Percentiles rank a stretch among this genome's conserved stretches.
phyloP scores from a whole-genome alignment of 129 eudicot genomes.

The Pittosporum tobira region DNA sequence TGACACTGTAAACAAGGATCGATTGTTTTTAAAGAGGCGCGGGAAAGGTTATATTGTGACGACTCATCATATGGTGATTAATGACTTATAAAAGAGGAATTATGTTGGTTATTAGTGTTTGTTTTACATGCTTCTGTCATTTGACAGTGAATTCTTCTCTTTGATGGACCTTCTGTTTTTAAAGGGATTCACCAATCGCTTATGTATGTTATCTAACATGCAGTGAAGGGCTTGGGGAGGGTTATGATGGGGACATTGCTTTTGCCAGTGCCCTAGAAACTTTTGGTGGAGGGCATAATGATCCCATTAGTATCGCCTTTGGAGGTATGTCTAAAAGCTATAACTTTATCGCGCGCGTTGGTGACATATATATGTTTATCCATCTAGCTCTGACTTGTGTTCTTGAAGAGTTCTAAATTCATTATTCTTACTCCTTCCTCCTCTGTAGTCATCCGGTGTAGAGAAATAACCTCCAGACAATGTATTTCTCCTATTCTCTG shows the following conservation, averaged over 20 bases:
- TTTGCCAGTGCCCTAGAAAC: conserved; percentile 95
- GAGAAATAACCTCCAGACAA: too few species aligned
- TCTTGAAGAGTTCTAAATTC: too few species aligned
- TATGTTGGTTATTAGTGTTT: background rate
- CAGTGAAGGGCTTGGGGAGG: conserved; percentile 99
- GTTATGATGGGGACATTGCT: conserved; percentile 96
- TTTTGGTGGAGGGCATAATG: conserved; percentile 98
- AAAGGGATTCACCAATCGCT: background rate
- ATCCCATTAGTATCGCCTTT: conserved; percentile 98
- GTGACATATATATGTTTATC: background rate
- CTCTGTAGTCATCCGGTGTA: conserved; percentile 5
- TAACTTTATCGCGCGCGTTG: background rate
- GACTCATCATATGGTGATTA: background rate
- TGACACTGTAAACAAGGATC: background rate
- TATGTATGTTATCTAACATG: conserved; percentile 16
- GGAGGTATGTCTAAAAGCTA: conserved; percentile 55
- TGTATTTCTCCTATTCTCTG: too few species aligned
- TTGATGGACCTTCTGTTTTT: background rate
- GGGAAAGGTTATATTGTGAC: background rate
- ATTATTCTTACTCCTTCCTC: background rate
- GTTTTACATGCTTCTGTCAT: background rate
- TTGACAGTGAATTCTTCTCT: background rate
- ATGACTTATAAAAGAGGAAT: too few species aligned
- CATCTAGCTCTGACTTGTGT: conserved; percentile 1
- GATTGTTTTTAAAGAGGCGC: too few species aligned